phyloP scores from a whole-genome alignment of 2,329 filamentous ascomycete species.

The Epichloe baconii region DNA sequence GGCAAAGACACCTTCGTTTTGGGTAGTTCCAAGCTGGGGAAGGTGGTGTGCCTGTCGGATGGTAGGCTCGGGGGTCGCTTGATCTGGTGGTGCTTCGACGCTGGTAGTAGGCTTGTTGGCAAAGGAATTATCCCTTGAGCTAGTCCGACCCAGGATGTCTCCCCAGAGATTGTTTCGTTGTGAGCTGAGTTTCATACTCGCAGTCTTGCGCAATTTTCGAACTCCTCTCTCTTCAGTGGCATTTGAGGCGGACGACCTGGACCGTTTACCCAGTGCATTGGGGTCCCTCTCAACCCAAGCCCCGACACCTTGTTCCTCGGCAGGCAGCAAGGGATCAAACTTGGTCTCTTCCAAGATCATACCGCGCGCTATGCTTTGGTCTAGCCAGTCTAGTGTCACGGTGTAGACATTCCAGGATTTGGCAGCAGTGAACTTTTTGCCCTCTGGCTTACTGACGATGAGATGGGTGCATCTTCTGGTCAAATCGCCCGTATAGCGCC shows the following conservation, averaged over 20 bases:
- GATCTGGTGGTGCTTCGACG: slow-evolving; percentile 3
- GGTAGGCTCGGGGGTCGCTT: slow-evolving; percentile 5
- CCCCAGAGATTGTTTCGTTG: slow-evolving; percentile 84
- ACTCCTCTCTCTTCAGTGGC: slow-evolving; percentile 38
- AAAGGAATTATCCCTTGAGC: slow-evolving; percentile 22
- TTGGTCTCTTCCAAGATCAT: slow-evolving; percentile 83
- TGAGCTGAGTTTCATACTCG: slow-evolving; percentile 68
- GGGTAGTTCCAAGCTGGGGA: background rate
- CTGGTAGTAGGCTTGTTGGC: slow-evolving; percentile 11
- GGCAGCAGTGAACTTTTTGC: slow-evolving; percentile 86
- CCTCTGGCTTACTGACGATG: slow-evolving; percentile 63
- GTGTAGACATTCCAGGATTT: slow-evolving; percentile 67
- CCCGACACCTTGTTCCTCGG: slow-evolving; percentile 59
- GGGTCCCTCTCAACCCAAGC: slow-evolving; percentile 51
- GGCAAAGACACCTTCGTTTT: slow-evolving; percentile 34
- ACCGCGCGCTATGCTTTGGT: slow-evolving; percentile 68
- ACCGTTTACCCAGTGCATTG: slow-evolving; percentile 43
- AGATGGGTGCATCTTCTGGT: slow-evolving; percentile 80
- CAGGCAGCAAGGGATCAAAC: slow-evolving; percentile 63
- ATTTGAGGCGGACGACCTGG: slow-evolving; percentile 33
- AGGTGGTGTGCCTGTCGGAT: slow-evolving; percentile 2
- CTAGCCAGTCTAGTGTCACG: slow-evolving; percentile 74
- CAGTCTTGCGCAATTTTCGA: slow-evolving; percentile 75
- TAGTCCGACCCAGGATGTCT: slow-evolving; percentile 55
- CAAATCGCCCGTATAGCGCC: slow-evolving; percentile 75